phyloP scores from a whole-genome alignment of 176 grass and related monocot genomes.

The Cenchrus fungigraminus region DNA sequence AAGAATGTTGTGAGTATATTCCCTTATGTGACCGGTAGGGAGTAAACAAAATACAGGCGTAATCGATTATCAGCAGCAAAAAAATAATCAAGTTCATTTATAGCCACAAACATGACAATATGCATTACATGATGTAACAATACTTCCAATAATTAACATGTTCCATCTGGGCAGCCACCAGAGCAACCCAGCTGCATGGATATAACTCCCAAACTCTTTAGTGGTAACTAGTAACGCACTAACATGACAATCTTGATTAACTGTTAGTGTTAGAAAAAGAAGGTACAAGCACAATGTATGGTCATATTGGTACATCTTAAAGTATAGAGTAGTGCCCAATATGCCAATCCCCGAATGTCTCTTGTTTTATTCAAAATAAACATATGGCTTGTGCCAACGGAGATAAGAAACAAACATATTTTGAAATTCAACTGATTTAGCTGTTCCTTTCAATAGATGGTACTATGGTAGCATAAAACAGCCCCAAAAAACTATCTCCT shows the following conservation, averaged over 20 bases:
- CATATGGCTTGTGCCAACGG: not conserved
- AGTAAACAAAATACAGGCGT: not conserved
- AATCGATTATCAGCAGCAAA: not conserved
- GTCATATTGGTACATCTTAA: not conserved
- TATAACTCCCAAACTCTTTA: not conserved
- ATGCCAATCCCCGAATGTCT: not conserved
- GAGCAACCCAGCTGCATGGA: not conserved
- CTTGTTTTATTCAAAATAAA: constrained; percentile 31
- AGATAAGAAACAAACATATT: not conserved
- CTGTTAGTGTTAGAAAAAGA: not conserved
- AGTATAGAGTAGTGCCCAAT: constrained; percentile 14
- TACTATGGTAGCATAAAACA: constrained; percentile 1
- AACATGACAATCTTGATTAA: not conserved
- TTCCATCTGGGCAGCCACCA: not conserved
- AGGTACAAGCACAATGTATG: not conserved
- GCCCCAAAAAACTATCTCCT: not conserved
- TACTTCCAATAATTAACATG: not conserved
- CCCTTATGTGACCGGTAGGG: not conserved
- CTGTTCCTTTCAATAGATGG: not conserved
- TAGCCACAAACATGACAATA: not conserved
- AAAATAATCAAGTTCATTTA: not conserved
- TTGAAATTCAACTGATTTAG: not conserved
- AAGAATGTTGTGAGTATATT: not conserved
- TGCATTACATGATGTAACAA: not conserved
- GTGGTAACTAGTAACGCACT: not conserved